These are phyloP conservation scores for Rosa lucieae DNA, from an alignment of 306 rosid species.

Conservation along the genomic window DNA sequence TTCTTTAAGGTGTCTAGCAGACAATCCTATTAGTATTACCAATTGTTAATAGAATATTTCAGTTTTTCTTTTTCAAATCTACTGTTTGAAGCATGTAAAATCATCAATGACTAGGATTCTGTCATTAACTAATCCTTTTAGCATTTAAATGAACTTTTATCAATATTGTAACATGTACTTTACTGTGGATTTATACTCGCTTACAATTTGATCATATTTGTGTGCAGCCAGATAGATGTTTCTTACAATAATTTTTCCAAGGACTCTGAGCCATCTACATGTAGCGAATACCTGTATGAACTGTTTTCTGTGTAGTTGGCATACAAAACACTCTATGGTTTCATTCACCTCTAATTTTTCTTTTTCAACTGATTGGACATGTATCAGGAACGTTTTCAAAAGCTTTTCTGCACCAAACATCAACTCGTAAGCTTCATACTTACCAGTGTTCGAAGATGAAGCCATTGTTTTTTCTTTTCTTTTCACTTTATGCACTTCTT, in stretches of 20 bases:
- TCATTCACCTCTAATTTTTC: neutral
- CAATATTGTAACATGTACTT: no score
- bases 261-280: neutral
- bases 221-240: conserved; percentile 15
- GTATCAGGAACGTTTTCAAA: conserved; percentile 27
- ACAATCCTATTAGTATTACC: no score
- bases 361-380: neutral
- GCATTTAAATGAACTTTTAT: no score
- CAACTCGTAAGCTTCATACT: conserved; percentile 25
- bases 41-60: no score
- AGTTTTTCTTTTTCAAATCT: no score
- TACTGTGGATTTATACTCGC: neutral
- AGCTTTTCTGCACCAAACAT: conserved; percentile 3
- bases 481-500: neutral
- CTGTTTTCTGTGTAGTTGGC: neutral
- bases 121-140: no score
- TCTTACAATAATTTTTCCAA: conserved; percentile 13
- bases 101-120: no score
- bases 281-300: neutral
- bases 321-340: neutral
- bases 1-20: no score
- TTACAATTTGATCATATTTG: neutral
- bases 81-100: no score
- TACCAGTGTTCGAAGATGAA: neutral
- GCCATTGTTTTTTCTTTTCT: neutral